These are phyloP conservation scores for Blastobotrys petasosporus DNA, from an alignment of 1,139 yeast species.

Conservation along the genomic window DNA sequence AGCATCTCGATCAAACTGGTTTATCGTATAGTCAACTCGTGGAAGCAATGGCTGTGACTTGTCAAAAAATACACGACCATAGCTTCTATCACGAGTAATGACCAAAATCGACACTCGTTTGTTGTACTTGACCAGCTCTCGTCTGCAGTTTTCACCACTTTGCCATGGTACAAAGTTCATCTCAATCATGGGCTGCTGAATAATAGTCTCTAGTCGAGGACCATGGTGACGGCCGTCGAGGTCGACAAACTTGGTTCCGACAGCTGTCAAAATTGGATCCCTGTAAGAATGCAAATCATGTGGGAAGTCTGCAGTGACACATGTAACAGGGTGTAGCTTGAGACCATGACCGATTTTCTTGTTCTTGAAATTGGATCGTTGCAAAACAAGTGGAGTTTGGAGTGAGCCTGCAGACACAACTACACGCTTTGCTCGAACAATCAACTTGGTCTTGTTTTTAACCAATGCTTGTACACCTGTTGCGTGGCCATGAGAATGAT, in stretches of 20 bases:
- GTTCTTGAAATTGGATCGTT: constrained; percentile 49
- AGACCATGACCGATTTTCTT: constrained; percentile 50
- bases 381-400: constrained; percentile 47
- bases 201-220: constrained; percentile 48
- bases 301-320: constrained; percentile 42
- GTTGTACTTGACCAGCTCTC: constrained; percentile 39
- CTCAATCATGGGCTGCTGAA: constrained; percentile 44
- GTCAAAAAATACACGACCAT: constrained; percentile 41
- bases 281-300: constrained; percentile 32
- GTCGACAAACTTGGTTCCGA: constrained; percentile 46
- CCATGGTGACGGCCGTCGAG: constrained; percentile 55
- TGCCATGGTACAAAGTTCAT: constrained; percentile 44
- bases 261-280: constrained; percentile 47
- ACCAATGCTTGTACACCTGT: constrained; percentile 37
- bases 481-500: constrained; percentile 43
- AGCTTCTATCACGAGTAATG: constrained; percentile 45
- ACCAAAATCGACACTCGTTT: constrained; percentile 41
- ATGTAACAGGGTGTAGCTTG: constrained; percentile 49
- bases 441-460: constrained; percentile 33
- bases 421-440: constrained; percentile 45
- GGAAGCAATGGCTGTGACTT: constrained; percentile 38
- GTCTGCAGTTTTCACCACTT: constrained; percentile 36
- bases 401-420: constrained; percentile 49
- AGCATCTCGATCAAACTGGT: constrained; percentile 43
- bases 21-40: constrained; percentile 40